Conservation (phyloP, 2,329 filamentous ascomycete genomes). For the Tolypocladium sp. region DNA sequence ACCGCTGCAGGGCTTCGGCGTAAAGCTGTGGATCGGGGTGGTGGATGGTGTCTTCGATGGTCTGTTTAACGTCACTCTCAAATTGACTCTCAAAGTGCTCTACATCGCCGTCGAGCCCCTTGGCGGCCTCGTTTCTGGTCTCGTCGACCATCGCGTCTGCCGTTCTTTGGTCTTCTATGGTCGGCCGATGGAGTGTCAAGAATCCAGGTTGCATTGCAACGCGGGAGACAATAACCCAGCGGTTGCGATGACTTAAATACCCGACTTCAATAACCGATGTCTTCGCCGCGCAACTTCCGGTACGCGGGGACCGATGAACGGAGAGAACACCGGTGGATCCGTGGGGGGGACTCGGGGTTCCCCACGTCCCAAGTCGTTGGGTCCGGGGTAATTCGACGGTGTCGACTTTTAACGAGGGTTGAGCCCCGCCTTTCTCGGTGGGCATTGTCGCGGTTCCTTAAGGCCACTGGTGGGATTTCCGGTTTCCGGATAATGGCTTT, state of each 20-base stretch:
- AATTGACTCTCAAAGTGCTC: slow-evolving; percentile 11
- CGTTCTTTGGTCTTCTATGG: not conserved
- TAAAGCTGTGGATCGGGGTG: slow-evolving; percentile 20
- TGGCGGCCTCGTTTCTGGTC: not conserved
- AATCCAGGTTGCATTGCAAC: not conserved
- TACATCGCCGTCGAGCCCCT: slow-evolving; percentile 3
- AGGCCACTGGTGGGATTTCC: not conserved
- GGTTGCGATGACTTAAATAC: not conserved
- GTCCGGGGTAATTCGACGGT: not conserved
- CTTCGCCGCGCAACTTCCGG: not conserved
- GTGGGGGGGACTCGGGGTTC: not conserved
- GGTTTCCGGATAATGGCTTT: not conserved
- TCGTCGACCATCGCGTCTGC: not conserved
- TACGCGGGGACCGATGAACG: not conserved
- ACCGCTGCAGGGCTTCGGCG: slow-evolving; percentile 22
- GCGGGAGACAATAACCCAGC: not conserved
- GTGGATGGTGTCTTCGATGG: slow-evolving; percentile 8
- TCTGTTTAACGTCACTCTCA: slow-evolving; percentile 8
- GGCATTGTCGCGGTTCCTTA: not conserved
- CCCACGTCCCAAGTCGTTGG: not conserved
- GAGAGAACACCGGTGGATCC: not conserved
- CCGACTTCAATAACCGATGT: not conserved
- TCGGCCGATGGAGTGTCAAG: not conserved
- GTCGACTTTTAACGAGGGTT: not conserved
- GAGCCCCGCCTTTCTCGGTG: not conserved